phyloP scores from a whole-genome alignment of 2,329 filamentous ascomycete species.

The Colletotrichum sp. region DNA sequence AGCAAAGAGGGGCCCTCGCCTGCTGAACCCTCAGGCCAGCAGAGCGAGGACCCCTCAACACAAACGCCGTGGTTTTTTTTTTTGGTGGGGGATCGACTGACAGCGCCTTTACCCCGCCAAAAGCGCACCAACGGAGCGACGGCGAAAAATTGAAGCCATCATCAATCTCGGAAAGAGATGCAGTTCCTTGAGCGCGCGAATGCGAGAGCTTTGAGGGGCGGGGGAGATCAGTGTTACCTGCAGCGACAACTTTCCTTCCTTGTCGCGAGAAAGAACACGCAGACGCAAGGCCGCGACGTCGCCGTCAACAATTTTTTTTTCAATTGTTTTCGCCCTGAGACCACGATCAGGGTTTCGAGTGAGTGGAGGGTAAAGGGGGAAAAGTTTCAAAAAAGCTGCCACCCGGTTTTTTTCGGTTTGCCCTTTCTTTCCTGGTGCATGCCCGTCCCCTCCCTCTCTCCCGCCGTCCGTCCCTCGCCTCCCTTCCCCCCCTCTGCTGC shows the following conservation, averaged over 20 bases:
- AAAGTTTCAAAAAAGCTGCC: neutral
- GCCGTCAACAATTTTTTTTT: neutral
- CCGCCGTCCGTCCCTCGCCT: no score
- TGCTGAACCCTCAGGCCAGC: neutral
- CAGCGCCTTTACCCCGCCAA: neutral
- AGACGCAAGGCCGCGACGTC: neutral
- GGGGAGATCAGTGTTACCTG: neutral
- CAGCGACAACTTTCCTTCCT: neutral
- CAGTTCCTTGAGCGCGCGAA: neutral
- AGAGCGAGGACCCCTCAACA: neutral
- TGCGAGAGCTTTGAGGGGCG: neutral
- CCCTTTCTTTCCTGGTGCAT: neutral
- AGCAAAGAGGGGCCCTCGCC: neutral
- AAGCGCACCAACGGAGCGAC: neutral
- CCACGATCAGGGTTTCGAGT: neutral
- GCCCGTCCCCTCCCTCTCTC: neutral
- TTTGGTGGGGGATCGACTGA: neutral
- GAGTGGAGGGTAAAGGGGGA: neutral
- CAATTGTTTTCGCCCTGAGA: neutral
- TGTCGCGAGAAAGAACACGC: neutral
- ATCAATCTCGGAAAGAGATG: neutral
- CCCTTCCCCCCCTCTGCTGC: neutral
- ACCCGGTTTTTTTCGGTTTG: neutral
- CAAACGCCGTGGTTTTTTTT: neutral
- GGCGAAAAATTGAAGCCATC: neutral